Percentiles rank a stretch among this genome's conserved stretches.
Evolutionary conservation across 1,139 yeast species (phyloP).

Genomic region (Scheffersomyces quercinus): DNA sequence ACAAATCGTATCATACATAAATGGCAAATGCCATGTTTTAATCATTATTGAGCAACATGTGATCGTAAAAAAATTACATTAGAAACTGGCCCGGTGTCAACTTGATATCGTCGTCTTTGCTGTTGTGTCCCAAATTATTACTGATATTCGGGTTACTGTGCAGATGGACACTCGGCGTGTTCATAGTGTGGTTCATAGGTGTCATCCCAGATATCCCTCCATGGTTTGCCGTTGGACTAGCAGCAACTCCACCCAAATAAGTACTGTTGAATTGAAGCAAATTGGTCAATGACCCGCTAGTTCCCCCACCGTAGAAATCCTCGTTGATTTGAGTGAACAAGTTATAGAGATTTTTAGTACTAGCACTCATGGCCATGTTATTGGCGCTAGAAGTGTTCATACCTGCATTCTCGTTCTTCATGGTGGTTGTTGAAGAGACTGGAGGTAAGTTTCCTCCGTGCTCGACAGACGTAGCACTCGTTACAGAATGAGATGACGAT

Average conservation of each 20-base stretch:
- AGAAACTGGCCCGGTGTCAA: slow-evolving; percentile 1
- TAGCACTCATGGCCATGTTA: slow-evolving; percentile 9
- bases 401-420: background rate
- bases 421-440: background rate
- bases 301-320: slow-evolving; percentile 19
- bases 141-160: slow-evolving; percentile 1
- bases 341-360: slow-evolving; percentile 22
- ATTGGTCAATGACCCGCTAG: slow-evolving; percentile 28
- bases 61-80: too few relatives aligned
- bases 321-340: slow-evolving; percentile 32
- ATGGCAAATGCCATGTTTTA: too few relatives aligned
- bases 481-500: slow-evolving; percentile 3
- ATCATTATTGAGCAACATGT: too few relatives aligned
- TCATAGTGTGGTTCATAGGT: slow-evolving; percentile 11
- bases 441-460: slow-evolving; percentile 1
- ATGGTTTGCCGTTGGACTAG: too few relatives aligned
- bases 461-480: slow-evolving; percentile 5
- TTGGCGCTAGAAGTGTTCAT: slow-evolving; percentile 4
- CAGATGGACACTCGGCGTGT: slow-evolving; percentile 4
- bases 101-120: slow-evolving; percentile 2
- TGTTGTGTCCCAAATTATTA: background rate
- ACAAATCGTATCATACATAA: too few relatives aligned
- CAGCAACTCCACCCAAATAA: background rate
- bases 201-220: slow-evolving; percentile 8
- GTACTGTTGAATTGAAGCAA: slow-evolving; percentile 23